Percentiles rank a stretch among this genome's conserved stretches.
phyloP scores from a whole-genome alignment of 352 stramenopile species.

The Phytophthora boehmeriae region DNA sequence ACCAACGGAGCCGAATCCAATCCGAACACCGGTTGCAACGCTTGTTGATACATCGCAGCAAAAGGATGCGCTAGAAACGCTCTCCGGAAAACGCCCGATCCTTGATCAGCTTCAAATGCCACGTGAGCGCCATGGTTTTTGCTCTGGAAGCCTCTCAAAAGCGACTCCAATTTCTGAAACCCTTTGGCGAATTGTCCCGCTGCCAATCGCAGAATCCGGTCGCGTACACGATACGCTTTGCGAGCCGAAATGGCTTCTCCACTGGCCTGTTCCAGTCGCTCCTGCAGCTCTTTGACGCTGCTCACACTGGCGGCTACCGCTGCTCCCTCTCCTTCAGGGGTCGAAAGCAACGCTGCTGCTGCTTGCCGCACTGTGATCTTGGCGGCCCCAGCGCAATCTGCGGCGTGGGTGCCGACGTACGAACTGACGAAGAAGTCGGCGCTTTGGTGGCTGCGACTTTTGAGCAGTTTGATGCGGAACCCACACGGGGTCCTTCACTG shows the following conservation, averaged over 20 bases:
- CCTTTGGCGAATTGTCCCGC: conserved; percentile 36
- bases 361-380: conserved; percentile 45
- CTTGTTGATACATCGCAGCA: conserved; percentile 25
- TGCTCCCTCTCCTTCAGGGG: conserved; percentile 1
- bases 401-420: conserved; percentile 26
- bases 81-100: conserved; percentile 26
- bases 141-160: conserved; percentile 31
- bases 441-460: conserved; percentile 40
- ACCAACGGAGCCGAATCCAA: conserved; percentile 30
- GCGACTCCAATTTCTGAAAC: conserved; percentile 37
- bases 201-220: conserved; percentile 32
- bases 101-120: conserved; percentile 25
- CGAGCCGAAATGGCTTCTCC: conserved; percentile 37
- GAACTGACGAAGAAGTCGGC: conserved; percentile 48
- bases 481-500: conserved; percentile 20
- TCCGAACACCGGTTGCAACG: conserved; percentile 32
- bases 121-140: conserved; percentile 37
- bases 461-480: conserved; percentile 46
- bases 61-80: conserved; percentile 39
- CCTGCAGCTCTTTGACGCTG: conserved; percentile 39
- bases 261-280: conserved; percentile 24
- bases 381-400: conserved; percentile 26
- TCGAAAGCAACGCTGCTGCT: conserved; percentile 22
- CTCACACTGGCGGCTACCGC: conserved; percentile 19
- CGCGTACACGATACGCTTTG: conserved; percentile 41